These are phyloP conservation scores for Paramyrothecium sp. DNA, from an alignment of 2,329 filamentous ascomycete species.

Conservation along the genomic window DNA sequence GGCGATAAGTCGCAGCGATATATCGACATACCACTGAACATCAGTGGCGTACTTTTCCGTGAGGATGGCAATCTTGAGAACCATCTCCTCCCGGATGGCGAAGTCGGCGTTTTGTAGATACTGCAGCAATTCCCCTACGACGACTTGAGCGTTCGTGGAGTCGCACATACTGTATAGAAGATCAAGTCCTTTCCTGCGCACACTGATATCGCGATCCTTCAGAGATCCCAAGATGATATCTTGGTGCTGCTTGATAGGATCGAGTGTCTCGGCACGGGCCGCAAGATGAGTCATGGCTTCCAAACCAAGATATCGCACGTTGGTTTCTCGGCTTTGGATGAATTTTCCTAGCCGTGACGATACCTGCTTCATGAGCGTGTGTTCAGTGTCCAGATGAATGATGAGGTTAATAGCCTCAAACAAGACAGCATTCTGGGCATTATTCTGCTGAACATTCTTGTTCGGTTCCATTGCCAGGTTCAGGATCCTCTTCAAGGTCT, in stretches of 20 bases:
- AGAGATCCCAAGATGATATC: conserved; percentile 92
- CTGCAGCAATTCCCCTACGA: conserved; percentile 89
- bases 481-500: conserved; percentile 87
- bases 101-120: conserved; percentile 97
- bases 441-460: conserved; percentile 99
- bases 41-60: conserved; percentile 99
- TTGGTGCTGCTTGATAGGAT: conserved; percentile 97
- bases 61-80: conserved; percentile 95
- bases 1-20: conserved; percentile 88
- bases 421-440: conserved; percentile 94
- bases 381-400: conserved; percentile 95
- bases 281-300: conserved; percentile 99
- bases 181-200: conserved; percentile 91
- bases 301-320: conserved; percentile 91
- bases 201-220: conserved; percentile 94
- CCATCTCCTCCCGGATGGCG: conserved; percentile 98
- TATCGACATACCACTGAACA: conserved; percentile 99
- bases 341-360: conserved; percentile 89
- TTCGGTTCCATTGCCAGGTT: conserved; percentile 89
- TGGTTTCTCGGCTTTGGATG: conserved; percentile 95
- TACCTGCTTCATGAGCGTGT: conserved; percentile 93
- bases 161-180: conserved; percentile 99
- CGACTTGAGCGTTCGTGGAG: conserved; percentile 85
- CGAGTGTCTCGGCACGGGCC: conserved; percentile 86
- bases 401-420: conserved; percentile 99